Percentiles rank a stretch among this genome's conserved stretches.
Conservation (phyloP, 768 basidiomycete genomes). For the Auriscalpium orientale region DNA sequence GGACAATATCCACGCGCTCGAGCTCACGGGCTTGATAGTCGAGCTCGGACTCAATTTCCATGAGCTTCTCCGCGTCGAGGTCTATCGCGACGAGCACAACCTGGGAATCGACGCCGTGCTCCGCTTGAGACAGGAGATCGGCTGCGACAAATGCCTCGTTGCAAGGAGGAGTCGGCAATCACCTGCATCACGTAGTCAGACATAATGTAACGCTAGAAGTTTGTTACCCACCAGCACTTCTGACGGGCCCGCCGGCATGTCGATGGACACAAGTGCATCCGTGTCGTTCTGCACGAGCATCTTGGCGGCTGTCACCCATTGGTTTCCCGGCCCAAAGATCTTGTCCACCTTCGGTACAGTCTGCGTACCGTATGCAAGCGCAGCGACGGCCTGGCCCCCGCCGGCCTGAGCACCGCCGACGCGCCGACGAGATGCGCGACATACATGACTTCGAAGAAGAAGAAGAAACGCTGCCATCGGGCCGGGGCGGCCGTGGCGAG, state of each 20-base stretch:
- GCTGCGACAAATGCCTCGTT: conserved; percentile 91
- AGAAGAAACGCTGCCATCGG: conserved; percentile 89
- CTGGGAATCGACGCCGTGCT: conserved; percentile 97
- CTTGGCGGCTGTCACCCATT: conserved; percentile 99
- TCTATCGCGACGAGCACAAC: conserved; percentile 85
- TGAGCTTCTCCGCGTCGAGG: conserved; percentile 53
- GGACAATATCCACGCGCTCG: conserved; percentile 83
- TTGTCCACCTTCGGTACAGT: conserved; percentile 98
- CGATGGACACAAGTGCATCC: conserved; percentile 91
- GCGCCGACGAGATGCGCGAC: conserved; percentile 89
- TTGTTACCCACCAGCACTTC: conserved; percentile 79
- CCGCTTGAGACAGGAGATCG: conserved; percentile 94
- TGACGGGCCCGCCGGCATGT: conserved; percentile 98
- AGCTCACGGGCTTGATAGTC: conserved; percentile 83
- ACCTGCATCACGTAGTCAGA: conserved; percentile 44
- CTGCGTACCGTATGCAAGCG: conserved; percentile 93
- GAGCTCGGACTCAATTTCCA: conserved; percentile 76
- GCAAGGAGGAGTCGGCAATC: conserved; percentile 82
- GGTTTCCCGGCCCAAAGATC: conserved; percentile 98
- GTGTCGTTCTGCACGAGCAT: conserved; percentile 99
- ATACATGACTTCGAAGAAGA: conserved; percentile 97
- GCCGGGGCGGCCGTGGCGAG: conserved; percentile 90
- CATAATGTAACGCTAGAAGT: conserved; percentile 13
- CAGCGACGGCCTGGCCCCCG: conserved; percentile 93
- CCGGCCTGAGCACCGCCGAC: conserved; percentile 86